phyloP scores from a whole-genome alignment of 2,329 filamentous ascomycete species.

The Botryotinia globosa region DNA sequence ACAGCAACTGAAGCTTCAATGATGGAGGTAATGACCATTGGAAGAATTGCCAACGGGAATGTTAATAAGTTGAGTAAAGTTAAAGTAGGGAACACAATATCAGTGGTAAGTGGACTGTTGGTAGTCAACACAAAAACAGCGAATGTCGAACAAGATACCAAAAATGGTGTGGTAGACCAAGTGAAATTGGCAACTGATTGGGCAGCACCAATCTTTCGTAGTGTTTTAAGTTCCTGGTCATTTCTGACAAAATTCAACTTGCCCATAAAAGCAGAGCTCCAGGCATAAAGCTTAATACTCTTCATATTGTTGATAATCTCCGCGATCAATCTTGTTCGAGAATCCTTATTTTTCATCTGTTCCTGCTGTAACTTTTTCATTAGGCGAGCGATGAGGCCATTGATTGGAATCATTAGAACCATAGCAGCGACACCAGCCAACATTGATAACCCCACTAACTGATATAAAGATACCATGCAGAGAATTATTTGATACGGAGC shows the following conservation, averaged over 20 bases:
- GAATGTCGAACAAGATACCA: conserved; percentile 96
- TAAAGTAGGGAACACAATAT: conserved; percentile 90
- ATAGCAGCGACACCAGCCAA: conserved; percentile 92
- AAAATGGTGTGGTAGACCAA: conserved; percentile 95
- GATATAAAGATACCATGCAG: conserved; percentile 94
- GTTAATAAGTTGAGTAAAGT: conserved; percentile 95
- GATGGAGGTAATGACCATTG: conserved; percentile 96
- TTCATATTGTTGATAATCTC: conserved; percentile 99
- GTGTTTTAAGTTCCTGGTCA: conserved; percentile 89
- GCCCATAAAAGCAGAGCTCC: conserved; percentile 96
- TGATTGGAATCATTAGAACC: conserved; percentile 96
- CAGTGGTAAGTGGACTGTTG: conserved; percentile 78
- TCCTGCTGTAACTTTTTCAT: conserved; percentile 94
- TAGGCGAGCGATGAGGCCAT: conserved; percentile 83
- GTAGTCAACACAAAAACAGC: conserved; percentile 87
- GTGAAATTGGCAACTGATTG: conserved; percentile 96
- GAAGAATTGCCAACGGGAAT: conserved; percentile 88
- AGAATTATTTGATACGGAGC: conserved; percentile 94
- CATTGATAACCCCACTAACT: conserved; percentile 93
- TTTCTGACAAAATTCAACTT: conserved; percentile 96
- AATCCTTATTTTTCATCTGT: conserved; percentile 99
- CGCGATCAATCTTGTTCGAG: conserved; percentile 87
- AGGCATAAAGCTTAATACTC: conserved; percentile 97
- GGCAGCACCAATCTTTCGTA: conserved; percentile 92
- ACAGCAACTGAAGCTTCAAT: conserved; percentile 96